Conservation (phyloP, 768 basidiomycete genomes). For the Podaxis pistillaris region DNA sequence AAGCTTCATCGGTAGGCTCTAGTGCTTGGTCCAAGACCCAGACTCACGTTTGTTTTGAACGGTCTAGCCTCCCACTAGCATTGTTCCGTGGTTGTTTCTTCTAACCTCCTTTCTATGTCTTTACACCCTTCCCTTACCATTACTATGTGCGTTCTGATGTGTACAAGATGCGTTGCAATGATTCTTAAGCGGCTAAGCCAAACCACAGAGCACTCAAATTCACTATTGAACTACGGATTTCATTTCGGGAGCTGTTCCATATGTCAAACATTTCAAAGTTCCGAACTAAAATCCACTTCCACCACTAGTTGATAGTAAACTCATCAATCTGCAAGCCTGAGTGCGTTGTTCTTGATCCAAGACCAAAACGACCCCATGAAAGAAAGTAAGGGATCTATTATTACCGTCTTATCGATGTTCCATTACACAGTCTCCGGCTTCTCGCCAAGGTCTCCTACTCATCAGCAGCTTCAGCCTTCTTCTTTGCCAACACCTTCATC, state of each 20-base stretch:
- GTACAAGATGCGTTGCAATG: background rate
- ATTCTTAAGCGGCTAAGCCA: background rate
- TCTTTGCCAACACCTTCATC: constrained; percentile 81
- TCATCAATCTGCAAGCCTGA: background rate
- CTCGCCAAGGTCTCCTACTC: constrained; percentile 35
- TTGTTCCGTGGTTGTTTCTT: background rate
- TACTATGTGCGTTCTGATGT: background rate
- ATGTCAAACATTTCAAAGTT: background rate
- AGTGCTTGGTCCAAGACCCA: too few species aligned
- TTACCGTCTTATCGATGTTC: background rate
- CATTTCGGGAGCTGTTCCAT: too few species aligned
- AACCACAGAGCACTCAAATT: background rate
- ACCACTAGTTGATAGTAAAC: background rate
- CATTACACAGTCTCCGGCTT: constrained; percentile 17
- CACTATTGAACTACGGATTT: background rate
- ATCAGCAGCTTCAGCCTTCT: constrained; percentile 48
- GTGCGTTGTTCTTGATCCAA: background rate
- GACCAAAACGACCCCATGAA: background rate
- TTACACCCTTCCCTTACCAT: background rate
- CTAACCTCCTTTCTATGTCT: background rate
- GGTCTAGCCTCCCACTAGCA: background rate
- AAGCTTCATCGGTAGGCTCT: constrained; percentile 2
- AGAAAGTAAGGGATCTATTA: background rate
- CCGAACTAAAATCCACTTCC: too few species aligned
- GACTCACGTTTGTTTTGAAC: background rate